Evolutionary conservation across 1,284 basidiomycete species (phyloP).

Genomic region (Trametes sp.): DNA sequence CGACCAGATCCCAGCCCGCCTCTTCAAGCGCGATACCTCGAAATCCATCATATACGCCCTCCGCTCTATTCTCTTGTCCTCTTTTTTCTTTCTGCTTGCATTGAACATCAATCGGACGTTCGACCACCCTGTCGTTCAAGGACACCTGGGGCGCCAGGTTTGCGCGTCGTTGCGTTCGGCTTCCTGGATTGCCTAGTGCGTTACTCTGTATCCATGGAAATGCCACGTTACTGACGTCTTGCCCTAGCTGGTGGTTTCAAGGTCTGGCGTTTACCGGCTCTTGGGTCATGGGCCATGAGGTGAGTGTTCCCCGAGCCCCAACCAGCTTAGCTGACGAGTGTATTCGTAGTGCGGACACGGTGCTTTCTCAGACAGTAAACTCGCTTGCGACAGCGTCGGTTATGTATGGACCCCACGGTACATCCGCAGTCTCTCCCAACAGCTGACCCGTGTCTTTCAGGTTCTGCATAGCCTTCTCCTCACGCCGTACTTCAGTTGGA

Average conservation of each 20-base stretch:
- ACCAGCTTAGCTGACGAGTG: not conserved
- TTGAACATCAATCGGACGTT: conserved; percentile 55
- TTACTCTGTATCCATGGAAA: not conserved
- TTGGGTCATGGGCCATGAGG: conserved; percentile 12
- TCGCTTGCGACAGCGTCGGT: not conserved
- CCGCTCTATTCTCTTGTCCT: conserved; percentile 56
- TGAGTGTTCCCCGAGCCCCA: not conserved
- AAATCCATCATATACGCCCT: conserved; percentile 32
- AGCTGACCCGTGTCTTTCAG: conserved; percentile 30
- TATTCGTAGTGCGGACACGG: conserved; percentile 3
- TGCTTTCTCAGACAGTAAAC: conserved; percentile 1
- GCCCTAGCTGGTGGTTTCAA: conserved; percentile 60
- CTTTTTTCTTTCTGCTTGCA: conserved; percentile 51
- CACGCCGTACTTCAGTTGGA: conserved; percentile 49
- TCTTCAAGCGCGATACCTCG: conserved; percentile 35
- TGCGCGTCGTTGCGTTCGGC: conserved; percentile 46
- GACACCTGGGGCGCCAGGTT: conserved; percentile 32
- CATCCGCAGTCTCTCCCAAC: no score
- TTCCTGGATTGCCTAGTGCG: conserved; percentile 58
- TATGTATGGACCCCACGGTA: not conserved
- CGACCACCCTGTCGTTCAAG: conserved; percentile 32
- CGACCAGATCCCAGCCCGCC: conserved; percentile 55
- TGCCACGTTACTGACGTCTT: not conserved
- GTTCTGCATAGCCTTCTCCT: conserved; percentile 41
- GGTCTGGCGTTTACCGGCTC: conserved; percentile 55